Conservation (phyloP, 2,329 filamentous ascomycete species). For the Xenosphaeropsis pyriputrescens region DNA sequence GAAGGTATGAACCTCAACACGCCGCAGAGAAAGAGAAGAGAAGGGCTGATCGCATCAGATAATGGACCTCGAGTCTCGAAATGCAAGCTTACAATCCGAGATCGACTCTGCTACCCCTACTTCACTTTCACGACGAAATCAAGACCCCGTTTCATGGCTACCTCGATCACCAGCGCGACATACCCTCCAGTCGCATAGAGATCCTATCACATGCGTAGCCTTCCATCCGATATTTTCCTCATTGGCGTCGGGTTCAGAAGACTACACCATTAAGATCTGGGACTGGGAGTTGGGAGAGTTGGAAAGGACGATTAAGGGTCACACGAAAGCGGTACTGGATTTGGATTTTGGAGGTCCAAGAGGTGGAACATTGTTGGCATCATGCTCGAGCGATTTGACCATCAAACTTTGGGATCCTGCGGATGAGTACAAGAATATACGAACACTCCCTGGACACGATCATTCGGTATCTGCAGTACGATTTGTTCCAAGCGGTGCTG, state of each 20-base stretch:
- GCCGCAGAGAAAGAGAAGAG: not conserved
- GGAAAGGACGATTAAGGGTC: conserved; percentile 80
- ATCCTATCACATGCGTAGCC: conserved; percentile 72
- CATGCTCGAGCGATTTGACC: conserved; percentile 64
- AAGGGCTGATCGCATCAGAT: conserved; percentile 39
- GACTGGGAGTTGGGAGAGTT: conserved; percentile 91
- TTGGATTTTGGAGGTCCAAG: conserved; percentile 81
- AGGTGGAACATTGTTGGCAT: conserved; percentile 60
- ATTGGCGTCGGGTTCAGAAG: conserved; percentile 79
- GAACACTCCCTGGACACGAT: conserved; percentile 80
- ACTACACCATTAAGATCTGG: conserved; percentile 93
- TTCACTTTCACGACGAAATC: conserved; percentile 60
- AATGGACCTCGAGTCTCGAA: conserved; percentile 78
- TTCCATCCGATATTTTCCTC: conserved; percentile 90
- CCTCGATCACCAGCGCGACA: conserved; percentile 72
- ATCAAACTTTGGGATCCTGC: conserved; percentile 92
- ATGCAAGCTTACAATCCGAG: conserved; percentile 61
- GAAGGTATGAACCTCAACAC: conserved; percentile 44
- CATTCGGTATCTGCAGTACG: conserved; percentile 81
- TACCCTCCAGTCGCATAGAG: conserved; percentile 68
- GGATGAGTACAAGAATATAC: conserved; percentile 90
- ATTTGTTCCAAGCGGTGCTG: conserved; percentile 74
- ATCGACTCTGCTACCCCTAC: conserved; percentile 70
- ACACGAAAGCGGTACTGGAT: conserved; percentile 78
- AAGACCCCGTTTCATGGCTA: conserved; percentile 77